These are phyloP conservation scores for Hymenoscyphus salicellus DNA, from an alignment of 2,329 filamentous ascomycete species.

Conservation along the genomic window DNA sequence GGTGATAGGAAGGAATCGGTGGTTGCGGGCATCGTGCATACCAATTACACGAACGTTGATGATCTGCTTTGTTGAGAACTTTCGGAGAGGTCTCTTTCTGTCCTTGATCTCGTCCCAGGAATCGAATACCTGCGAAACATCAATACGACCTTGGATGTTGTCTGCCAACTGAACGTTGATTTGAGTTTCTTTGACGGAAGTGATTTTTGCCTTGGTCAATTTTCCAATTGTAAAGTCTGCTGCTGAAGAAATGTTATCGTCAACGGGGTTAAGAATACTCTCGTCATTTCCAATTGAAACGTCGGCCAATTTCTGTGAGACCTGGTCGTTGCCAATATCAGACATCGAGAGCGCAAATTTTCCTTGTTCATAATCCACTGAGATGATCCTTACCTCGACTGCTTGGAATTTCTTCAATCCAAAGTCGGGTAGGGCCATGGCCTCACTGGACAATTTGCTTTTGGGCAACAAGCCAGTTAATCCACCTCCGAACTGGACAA, in stretches of 20 bases:
- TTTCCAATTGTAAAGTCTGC: conserved; percentile 73
- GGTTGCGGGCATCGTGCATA: conserved; percentile 83
- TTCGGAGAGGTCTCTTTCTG: conserved; percentile 73
- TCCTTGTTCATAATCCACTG: conserved; percentile 66
- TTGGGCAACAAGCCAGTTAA: conserved; percentile 78
- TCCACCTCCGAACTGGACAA: conserved; percentile 80
- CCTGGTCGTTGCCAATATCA: conserved; percentile 48
- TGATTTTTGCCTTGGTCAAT: conserved; percentile 71
- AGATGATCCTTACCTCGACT: conserved; percentile 67
- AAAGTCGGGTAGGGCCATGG: conserved; percentile 67
- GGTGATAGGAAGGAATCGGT: conserved; percentile 86
- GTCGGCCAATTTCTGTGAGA: conserved; percentile 36
- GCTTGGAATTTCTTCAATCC: conserved; percentile 76
- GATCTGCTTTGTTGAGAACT: conserved; percentile 68
- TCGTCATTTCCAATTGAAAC: conserved; percentile 40
- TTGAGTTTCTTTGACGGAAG: conserved; percentile 86
- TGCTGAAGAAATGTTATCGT: conserved; percentile 60
- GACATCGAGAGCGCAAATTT: conserved; percentile 66
- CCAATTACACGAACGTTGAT: conserved; percentile 77
- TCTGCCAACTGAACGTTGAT: conserved; percentile 86
- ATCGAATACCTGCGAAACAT: conserved; percentile 87
- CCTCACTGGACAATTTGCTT: conserved; percentile 70
- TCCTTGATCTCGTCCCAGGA: conserved; percentile 82
- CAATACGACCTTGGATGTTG: conserved; percentile 86
- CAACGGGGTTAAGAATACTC: conserved; percentile 57